Evolutionary conservation across 257 asterid species (phyloP), one percentile per base, ranked within the genome.

Genomic region (Ophiorrhiza pumila): DNA sequence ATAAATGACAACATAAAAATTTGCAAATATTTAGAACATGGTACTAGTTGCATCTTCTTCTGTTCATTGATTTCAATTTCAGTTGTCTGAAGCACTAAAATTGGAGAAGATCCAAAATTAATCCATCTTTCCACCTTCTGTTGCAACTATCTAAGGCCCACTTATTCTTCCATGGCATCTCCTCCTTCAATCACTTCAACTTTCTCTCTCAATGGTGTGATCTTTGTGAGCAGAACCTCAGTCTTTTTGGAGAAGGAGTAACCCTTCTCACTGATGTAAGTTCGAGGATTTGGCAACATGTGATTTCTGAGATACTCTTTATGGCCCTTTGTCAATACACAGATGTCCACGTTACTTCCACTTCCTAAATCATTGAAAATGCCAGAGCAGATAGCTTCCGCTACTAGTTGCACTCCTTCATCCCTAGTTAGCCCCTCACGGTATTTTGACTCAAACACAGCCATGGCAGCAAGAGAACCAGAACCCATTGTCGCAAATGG

Each of bases 381-480:
- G 43, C 98, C 98, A 64, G 98, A 87, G 87, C 87, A 81, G 49
- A 92, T 90, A 72, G 98, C 98, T 74, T 92, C 95, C 65, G 91
- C 89, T 63, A 92, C 98, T 45, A 92, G 43, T 50, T 84, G 81
- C 31, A 92, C 70, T 65, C 98, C 98, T 82, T 90, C 98, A n/a
- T 90, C 97, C 83, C 85, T 89, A 70, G 77, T 87, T 72, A 92
- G 79, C 73, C 89, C 91, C 78, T 92, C 98, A 31, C 80, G 88
- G 77, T 93, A 93, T 74, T 88, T 86, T 4, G 96, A 87, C 80
- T 90, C 98, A 70, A 93, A 92, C 18, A 92, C 77, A 17, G 96
- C 83, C 98, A 93, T 93, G 74, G 98, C 98, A 78, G 98, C 97
- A 60, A 93, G 95, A n/a, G 97, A 93, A 69, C 98, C 97, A 81